phyloP scores from a whole-genome alignment of 2,329 filamentous ascomycete genomes.

The Fusarium oligoseptatum region DNA sequence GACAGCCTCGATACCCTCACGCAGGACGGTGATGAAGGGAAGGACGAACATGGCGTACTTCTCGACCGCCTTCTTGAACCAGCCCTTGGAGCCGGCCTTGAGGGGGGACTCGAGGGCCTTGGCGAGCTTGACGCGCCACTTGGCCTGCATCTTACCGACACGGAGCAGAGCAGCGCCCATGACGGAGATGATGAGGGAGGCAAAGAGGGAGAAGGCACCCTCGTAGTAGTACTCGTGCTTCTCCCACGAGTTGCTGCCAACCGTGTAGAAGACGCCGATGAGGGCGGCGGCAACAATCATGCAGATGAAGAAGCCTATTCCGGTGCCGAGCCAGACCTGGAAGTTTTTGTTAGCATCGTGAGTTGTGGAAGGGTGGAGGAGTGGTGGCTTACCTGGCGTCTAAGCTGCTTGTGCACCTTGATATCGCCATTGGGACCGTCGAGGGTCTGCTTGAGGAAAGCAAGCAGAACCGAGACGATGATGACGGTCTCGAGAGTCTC shows the following conservation, averaged over 20 bases:
- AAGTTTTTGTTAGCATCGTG: neutral
- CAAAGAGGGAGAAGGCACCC: constrained; percentile 81
- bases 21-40: constrained; percentile 88
- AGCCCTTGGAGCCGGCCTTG: constrained; percentile 56
- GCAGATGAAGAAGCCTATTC: constrained; percentile 72
- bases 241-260: constrained; percentile 76
- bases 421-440: constrained; percentile 72
- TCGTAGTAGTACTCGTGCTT: constrained; percentile 83
- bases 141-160: constrained; percentile 85
- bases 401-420: constrained; percentile 74
- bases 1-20: constrained; percentile 88
- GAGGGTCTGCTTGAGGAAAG: constrained; percentile 87
- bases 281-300: constrained; percentile 74
- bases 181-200: constrained; percentile 82
- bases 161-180: constrained; percentile 86
- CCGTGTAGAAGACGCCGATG: constrained; percentile 78
- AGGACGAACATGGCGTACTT: constrained; percentile 90
- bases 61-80: constrained; percentile 74
- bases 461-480: constrained; percentile 87
- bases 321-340: constrained; percentile 73
- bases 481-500: constrained; percentile 87
- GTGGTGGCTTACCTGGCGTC: constrained; percentile 67
- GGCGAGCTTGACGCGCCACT: constrained; percentile 88
- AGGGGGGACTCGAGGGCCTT: constrained; percentile 71
- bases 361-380: no score